A percentile compares a stretch with the other conserved stretches of the same genome.
Evolutionary conservation across 2,329 filamentous ascomycete species (phyloP).

Genomic region (Zymoseptoria tritici): DNA sequence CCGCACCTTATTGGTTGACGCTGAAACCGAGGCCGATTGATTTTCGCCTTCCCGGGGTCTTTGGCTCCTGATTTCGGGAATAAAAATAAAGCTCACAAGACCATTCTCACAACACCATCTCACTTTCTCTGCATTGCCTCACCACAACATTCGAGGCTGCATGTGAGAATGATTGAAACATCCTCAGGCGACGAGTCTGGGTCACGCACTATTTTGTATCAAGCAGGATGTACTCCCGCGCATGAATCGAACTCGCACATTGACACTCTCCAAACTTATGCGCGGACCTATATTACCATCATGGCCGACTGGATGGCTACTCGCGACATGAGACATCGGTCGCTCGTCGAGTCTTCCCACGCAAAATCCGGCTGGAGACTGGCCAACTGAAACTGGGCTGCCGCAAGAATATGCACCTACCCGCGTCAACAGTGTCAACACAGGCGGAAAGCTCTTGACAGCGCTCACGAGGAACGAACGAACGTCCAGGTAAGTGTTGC

Average conservation of each 20-base stretch:
- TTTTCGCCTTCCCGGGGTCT: not conserved
- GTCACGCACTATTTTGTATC: no score
- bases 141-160: no score
- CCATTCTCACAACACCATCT: no score
- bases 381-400: not conserved
- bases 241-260: no score
- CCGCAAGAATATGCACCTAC: not conserved
- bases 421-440: not conserved
- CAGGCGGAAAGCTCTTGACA: slow-evolving; percentile 1
- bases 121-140: no score
- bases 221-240: no score
- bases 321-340: not conserved
- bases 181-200: no score
- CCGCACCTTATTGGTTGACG: not conserved
- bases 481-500: not conserved
- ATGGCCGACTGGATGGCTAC: no score
- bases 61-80: not conserved
- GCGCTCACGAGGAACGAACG: not conserved
- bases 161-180: no score
- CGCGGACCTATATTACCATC: no score
- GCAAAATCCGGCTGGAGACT: not conserved
- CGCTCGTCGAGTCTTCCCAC: not conserved
- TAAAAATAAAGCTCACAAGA: no score
- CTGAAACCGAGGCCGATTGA: not conserved
- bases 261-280: no score